Base-by-base conservation (phyloP, 2,329 filamentous ascomycete species). In the Fusarium sublunatum region DNA sequence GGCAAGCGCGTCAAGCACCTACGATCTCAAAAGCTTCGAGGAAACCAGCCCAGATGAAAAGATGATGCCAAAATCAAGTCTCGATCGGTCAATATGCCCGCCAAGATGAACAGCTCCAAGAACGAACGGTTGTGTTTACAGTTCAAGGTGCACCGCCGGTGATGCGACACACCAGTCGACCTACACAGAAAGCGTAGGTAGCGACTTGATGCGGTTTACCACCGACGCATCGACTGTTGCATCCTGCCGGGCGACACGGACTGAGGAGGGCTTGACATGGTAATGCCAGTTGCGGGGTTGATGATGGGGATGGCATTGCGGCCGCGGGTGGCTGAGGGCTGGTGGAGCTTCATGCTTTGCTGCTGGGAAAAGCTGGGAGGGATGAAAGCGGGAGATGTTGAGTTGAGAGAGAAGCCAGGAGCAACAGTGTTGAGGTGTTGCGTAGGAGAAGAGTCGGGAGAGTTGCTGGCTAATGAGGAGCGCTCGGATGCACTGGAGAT, bases 251-350 rank as follows among this genome's bases (percentile, higher is more conserved):
- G 87, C 40, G 86, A 88, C 40, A 88, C 84, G 58, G 86, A 88
- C 38, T 89, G 89, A 25, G 94, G 92, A 68, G 94, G 94, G 81
- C 92, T 96, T 53, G 92, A 89, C 82, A 97, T 90, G 73, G 88
- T 86, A 76, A 93, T 88, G 73, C 95, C 93, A 54, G 94, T 97
- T 69, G 87, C 91, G 51, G 95, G 95, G 83, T 99, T 96, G 79
- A 98, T 92, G 76, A 99, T 99, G 58, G 94, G 94, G 69, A 98
- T 98, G 73, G 95, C 92, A 77, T 97, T 98, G 78, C 93, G 92
- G 56, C 90, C 88, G 69, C 95, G 91, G 65, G 93, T 92, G 61
- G 93, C 92, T 61, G 93, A 85, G 60, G 93, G 92, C 82, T 97
- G 94, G 79, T 97, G 92, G 63, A 96, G 83, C 81, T 96, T 97